Base-by-base conservation (phyloP, 768 basidiomycete genomes). In the Mycena galericulata region DNA sequence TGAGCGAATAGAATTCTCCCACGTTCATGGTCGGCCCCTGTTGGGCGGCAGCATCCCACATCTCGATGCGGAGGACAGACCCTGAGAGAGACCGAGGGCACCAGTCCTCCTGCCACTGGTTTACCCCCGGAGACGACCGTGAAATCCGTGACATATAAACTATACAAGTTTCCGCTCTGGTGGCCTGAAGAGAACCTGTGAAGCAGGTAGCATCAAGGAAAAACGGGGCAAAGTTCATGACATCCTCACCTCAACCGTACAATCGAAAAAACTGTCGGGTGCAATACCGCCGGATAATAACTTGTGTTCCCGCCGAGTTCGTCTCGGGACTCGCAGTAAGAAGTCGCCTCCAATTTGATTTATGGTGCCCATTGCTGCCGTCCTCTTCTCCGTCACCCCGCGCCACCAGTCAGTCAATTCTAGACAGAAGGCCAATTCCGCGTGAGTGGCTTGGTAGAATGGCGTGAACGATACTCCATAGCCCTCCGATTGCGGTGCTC, bases 61-160 rank as follows among this genome's bases (percentile, higher is more conserved):
- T 85, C 69, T 86, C 85, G 32, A 91, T 82, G 53, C 81, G 85
- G n/a, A 92, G 72, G 20, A 88, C 82, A 27, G 73, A 75, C 17
- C 84, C 79, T 4, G 77, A 78, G 36, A 92, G 77, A 27, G 77
- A 79, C 7, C 79, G 73, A 14, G 86, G 81, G 74, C 87, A 89
- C 86, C 85, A 89, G 47, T 76, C 58, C 9, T 80, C 79, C 59
- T 81, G 78, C n/a, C 81, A 68, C n/a, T 18, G 79, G 73, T 4
- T 62, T 62, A 46, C 82, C 72, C 9, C 70, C 65, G 6, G 77
- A 53, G 60, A 87, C 88, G 45, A 67, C 70, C 8, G 90, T 90
- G 73, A 90, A 92, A 71, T 92, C 91, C 1, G 91, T 92, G 56
- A 90, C 89, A 74, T 87, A 91, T 15, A 92, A 65, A 32, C 77